Evolutionary conservation across 75 land plant genomes (phyloP).

Genomic region (Selaginella tamariscina): DNA sequence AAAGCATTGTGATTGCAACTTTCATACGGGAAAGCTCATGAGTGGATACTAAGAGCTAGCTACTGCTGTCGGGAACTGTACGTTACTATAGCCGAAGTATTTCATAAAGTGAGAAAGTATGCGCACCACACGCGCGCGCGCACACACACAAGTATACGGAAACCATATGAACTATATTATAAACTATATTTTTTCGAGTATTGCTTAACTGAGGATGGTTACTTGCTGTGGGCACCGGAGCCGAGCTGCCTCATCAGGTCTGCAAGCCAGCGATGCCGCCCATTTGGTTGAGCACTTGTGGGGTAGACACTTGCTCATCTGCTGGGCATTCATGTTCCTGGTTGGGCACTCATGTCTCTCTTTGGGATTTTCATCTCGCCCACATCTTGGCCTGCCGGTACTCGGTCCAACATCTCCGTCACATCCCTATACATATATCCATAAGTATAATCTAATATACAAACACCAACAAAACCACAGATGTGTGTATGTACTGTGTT

Average conservation of each 20-base stretch:
- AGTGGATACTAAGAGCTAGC: too few relatives aligned
- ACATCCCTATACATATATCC: conserved; percentile 58
- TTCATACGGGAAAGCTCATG: too few relatives aligned
- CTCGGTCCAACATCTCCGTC: conserved; percentile 78
- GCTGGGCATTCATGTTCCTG: conserved; percentile 89
- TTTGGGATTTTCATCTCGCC: conserved; percentile 95
- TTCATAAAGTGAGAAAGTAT: too few relatives aligned
- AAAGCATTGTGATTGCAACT: too few relatives aligned
- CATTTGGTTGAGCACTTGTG: conserved; percentile 84
- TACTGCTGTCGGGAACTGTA: too few relatives aligned
- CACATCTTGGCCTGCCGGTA: conserved; percentile 87
- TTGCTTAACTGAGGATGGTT: too few relatives aligned
- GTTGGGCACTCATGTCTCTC: conserved; percentile 94
- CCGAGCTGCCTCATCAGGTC: conserved; percentile 92
- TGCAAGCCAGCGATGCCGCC: conserved; percentile 91
- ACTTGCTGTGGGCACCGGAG: too few relatives aligned
- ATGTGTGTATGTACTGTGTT: neutral
- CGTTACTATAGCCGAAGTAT: too few relatives aligned
- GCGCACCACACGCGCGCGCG: too few relatives aligned
- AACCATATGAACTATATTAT: too few relatives aligned
- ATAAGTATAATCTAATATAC: conserved; percentile 50
- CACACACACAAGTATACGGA: too few relatives aligned
- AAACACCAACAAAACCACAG: conserved; percentile 37
- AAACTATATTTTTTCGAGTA: too few relatives aligned
- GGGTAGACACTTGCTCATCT: conserved; percentile 94